These are phyloP conservation scores for Curvularia sp. DNA, from an alignment of 2,329 filamentous ascomycete species.

Conservation along the genomic window DNA sequence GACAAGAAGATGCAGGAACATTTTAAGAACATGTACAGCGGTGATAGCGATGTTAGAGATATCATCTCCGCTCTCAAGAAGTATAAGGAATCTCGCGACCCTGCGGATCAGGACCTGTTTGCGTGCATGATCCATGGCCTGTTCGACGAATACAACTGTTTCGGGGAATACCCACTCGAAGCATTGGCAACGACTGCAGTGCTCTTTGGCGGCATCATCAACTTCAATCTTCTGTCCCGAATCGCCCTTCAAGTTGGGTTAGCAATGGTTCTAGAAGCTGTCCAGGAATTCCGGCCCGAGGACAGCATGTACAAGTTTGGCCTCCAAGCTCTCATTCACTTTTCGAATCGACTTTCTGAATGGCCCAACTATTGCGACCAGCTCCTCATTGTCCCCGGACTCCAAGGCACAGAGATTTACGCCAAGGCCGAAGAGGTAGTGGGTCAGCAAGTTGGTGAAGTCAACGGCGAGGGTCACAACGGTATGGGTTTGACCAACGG, in stretches of 20 bases:
- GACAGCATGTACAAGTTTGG: slow-evolving; percentile 98
- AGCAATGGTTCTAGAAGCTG: slow-evolving; percentile 96
- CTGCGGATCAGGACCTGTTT: slow-evolving; percentile 90
- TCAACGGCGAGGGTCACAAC: slow-evolving; percentile 54
- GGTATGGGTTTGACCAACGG: slow-evolving; percentile 72
- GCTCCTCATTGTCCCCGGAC: slow-evolving; percentile 78
- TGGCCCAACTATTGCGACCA: slow-evolving; percentile 96
- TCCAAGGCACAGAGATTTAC: slow-evolving; percentile 85
- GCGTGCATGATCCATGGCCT: slow-evolving; percentile 98
- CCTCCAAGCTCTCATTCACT: slow-evolving; percentile 89
- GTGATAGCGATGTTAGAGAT: slow-evolving; percentile 83
- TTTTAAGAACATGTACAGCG: slow-evolving; percentile 97
- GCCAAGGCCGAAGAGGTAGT: slow-evolving; percentile 83
- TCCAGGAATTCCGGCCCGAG: slow-evolving; percentile 81
- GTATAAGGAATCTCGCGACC: slow-evolving; percentile 86
- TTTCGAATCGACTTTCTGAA: slow-evolving; percentile 81
- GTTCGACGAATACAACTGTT: slow-evolving; percentile 97
- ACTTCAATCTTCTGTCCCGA: slow-evolving; percentile 87
- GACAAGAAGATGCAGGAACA: slow-evolving; percentile 95
- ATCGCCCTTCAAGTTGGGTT: slow-evolving; percentile 92
- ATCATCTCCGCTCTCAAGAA: slow-evolving; percentile 84
- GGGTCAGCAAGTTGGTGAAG: slow-evolving; percentile 69
- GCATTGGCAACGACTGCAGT: slow-evolving; percentile 95
- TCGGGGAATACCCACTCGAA: slow-evolving; percentile 93
- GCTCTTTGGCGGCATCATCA: slow-evolving; percentile 94